Percentiles rank a stretch among this genome's conserved stretches.
These are phyloP conservation scores for Termitomyces bulborhizus DNA, from an alignment of 768 basidiomycete genomes.

Conservation along the genomic window DNA sequence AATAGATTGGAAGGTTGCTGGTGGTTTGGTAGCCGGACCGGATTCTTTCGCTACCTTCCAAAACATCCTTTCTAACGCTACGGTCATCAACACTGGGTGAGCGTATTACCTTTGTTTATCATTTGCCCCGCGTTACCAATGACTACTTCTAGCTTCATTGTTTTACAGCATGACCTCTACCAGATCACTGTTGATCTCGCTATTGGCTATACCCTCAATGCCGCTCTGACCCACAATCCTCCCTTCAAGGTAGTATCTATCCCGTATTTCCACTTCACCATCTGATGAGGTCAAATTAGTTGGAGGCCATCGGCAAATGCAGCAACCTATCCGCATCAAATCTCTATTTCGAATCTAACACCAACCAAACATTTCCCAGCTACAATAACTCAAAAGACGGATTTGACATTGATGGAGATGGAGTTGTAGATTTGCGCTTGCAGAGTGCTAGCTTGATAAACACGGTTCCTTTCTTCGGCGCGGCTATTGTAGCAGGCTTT, in stretches of 20 bases:
- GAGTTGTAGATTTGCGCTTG: slow-evolving; percentile 20
- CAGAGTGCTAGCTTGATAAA: slow-evolving; percentile 7
- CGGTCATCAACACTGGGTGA: slow-evolving; percentile 53
- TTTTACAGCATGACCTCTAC: slow-evolving; percentile 84
- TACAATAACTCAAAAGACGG: slow-evolving; percentile 30
- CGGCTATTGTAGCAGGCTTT: slow-evolving; percentile 7
- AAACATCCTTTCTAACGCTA: slow-evolving; percentile 64
- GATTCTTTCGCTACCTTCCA: slow-evolving; percentile 66
- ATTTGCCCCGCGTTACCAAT: background rate
- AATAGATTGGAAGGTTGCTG: slow-evolving; percentile 83
- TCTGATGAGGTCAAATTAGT: slow-evolving; percentile 24
- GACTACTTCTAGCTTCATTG: slow-evolving; percentile 58
- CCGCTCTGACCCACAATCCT: slow-evolving; percentile 63
- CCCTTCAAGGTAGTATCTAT: slow-evolving; percentile 48
- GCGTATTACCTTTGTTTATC: slow-evolving; percentile 10
- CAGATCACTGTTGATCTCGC: slow-evolving; percentile 87
- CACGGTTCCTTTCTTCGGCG: slow-evolving; percentile 7
- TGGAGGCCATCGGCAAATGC: slow-evolving; percentile 78
- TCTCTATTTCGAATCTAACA: slow-evolving; percentile 80
- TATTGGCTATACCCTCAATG: slow-evolving; percentile 76
- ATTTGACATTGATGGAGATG: slow-evolving; percentile 34
- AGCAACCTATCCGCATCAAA: slow-evolving; percentile 53
- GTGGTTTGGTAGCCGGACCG: slow-evolving; percentile 61
- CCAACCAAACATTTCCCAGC: slow-evolving; percentile 62
- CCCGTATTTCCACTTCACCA: background rate